Conservation (phyloP, 2,329 filamentous ascomycete genomes). For the Aspergillus costaricaensis region DNA sequence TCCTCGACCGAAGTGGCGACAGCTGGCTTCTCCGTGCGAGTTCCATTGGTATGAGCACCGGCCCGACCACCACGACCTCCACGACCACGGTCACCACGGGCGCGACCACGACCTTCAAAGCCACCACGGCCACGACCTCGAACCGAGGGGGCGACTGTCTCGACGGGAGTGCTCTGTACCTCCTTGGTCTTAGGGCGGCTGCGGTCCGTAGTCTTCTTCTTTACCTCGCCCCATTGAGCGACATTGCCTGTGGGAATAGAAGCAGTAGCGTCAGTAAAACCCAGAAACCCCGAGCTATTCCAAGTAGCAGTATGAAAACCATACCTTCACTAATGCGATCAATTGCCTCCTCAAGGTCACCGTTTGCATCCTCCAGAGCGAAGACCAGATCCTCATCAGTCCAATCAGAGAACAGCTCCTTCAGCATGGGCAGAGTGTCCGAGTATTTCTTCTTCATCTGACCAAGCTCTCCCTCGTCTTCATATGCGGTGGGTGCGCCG, state of each 20-base stretch:
- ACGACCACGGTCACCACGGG: conserved; percentile 51
- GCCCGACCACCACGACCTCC: conserved; percentile 50
- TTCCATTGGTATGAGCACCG: conserved; percentile 46
- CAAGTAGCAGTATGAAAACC: conserved; percentile 1
- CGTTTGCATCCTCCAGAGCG: conserved; percentile 74
- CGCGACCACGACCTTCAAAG: conserved; percentile 49
- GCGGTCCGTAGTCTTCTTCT: conserved; percentile 53
- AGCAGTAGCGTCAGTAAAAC: conserved; percentile 11
- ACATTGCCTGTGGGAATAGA: conserved; percentile 45
- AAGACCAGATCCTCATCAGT: conserved; percentile 93
- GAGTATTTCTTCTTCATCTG: conserved; percentile 90
- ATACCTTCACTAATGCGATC: conserved; percentile 55
- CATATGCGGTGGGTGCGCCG: conserved; percentile 58
- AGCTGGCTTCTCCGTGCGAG: conserved; percentile 39
- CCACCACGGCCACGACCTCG: conserved; percentile 52
- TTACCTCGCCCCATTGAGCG: conserved; percentile 56
- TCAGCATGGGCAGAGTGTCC: conserved; percentile 75
- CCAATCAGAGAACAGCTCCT: conserved; percentile 94
- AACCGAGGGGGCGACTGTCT: conserved; percentile 36
- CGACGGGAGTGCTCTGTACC: conserved; percentile 35
- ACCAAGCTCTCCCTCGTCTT: conserved; percentile 86
- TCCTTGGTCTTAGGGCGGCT: conserved; percentile 51
- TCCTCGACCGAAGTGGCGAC: conserved; percentile 15
- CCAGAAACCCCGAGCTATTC: conserved; percentile 3
- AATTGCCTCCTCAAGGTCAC: conserved; percentile 52